Evolutionary conservation across 2,329 filamentous ascomycete genomes (phyloP), one percentile per base, ranked within the genome.

Genomic region (Sporothrix luriei): DNA sequence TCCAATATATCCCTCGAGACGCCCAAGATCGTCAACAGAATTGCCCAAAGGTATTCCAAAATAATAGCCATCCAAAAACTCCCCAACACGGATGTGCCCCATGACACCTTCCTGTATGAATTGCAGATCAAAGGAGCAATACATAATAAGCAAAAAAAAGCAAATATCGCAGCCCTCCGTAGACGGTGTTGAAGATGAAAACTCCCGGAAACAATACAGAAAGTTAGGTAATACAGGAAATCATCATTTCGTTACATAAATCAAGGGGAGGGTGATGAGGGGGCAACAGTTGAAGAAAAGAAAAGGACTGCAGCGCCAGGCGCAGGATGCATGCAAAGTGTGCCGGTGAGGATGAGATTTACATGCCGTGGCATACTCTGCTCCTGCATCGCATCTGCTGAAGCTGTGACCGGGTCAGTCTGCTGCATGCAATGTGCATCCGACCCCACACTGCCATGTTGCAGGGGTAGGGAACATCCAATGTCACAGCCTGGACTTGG

Each of bases 111-210:
- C 43, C 55, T 38, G 43, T 43, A 43, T 61, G 55, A 61, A 21
- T 61, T 33, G 55, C 24, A 43, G 55, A 24, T 43, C 2, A n/a
- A 24, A 61, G 24, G 43, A 21, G 9, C 19, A 43, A 24, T 24
- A 61, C 24, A 33, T 33, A 61, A 61, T 24, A 61, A 43, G 55
- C 55, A 61, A 61, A 61, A 61, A 61, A 61, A 33, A 33, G 33
- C 33, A 38, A 61, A 61, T 61, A 33, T 40, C 55, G 55, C 43
- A 43, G 55, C 13, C 33, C 19, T 61, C 33, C 55, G n/a, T 38
- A 24, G 33, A 59, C n/a, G 55, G n/a, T 38, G 7, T n/a, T 43
- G 19, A n/a, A 61, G 24, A 24, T 13, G 40, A 38, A 21, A 61
- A 43, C 55, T 21, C 33, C 33, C 0, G 4, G 21, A 43, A 43